phyloP scores from a whole-genome alignment of 441 rosid species.

The Syzygium malaccense region DNA sequence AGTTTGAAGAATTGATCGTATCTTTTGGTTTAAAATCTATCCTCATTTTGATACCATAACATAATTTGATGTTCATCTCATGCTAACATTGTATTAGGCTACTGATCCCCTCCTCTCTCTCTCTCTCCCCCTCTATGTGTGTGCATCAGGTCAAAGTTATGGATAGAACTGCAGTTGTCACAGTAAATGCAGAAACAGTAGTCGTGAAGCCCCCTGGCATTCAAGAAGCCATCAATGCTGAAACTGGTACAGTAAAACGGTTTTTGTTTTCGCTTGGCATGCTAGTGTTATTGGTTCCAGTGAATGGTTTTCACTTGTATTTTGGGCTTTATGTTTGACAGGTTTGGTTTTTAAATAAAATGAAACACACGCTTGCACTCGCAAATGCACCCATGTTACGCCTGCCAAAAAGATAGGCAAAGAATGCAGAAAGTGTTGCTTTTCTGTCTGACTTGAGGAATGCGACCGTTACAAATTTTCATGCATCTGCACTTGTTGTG shows the following conservation, averaged over 20 bases:
- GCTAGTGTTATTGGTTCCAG: neutral
- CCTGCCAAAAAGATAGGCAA: neutral
- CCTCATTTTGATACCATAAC: neutral
- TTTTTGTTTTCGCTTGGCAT: neutral
- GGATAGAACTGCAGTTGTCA: constrained; percentile 75
- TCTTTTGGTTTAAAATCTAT: neutral
- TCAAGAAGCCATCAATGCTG: constrained; percentile 79
- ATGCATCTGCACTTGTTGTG: neutral
- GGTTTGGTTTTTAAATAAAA: neutral
- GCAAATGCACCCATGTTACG: neutral
- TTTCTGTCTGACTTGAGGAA: neutral
- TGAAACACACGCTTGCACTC: neutral
- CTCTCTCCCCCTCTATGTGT: neutral
- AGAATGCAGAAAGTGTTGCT: neutral
- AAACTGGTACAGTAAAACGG: constrained; percentile 31
- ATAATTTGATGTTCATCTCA: neutral
- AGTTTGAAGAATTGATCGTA: neutral
- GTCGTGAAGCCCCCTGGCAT: constrained; percentile 69
- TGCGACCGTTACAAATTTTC: neutral
- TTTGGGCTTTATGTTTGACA: neutral
- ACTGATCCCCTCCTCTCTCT: neutral
- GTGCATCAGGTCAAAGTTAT: constrained; percentile 58
- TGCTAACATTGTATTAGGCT: neutral
- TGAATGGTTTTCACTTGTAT: neutral
- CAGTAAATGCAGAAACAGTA: constrained; percentile 69